Conservation (phyloP, 805 yeast genomes). For the Scheffersomyces lignosus region DNA sequence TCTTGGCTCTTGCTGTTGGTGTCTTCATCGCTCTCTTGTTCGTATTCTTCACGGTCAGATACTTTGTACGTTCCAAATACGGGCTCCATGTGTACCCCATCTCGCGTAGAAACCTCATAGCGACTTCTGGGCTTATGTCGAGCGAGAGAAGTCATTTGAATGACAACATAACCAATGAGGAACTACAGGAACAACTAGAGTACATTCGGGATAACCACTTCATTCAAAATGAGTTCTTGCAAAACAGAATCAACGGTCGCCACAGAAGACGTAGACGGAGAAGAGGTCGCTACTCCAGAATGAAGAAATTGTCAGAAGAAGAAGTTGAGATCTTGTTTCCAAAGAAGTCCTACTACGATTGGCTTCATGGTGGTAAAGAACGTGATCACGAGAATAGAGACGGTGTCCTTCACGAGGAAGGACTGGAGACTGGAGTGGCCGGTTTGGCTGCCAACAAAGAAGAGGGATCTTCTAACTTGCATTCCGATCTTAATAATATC, state of each 20-base stretch:
- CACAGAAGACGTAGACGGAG: slow-evolving; percentile 42
- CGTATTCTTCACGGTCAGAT: slow-evolving; percentile 59
- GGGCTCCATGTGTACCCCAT: slow-evolving; percentile 51
- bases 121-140: slow-evolving; percentile 3
- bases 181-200: slow-evolving; percentile 36
- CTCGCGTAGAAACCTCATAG: slow-evolving; percentile 24
- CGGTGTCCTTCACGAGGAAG: slow-evolving; percentile 44
- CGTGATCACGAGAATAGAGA: slow-evolving; percentile 46
- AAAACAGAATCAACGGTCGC: slow-evolving; percentile 3
- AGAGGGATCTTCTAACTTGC: neutral
- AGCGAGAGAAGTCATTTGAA: neutral
- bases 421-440: neutral
- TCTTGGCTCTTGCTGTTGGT: slow-evolving; percentile 63
- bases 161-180: slow-evolving; percentile 13
- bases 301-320: slow-evolving; percentile 51
- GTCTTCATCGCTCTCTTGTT: slow-evolving; percentile 56
- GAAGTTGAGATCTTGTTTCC: slow-evolving; percentile 67
- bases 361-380: slow-evolving; percentile 64
- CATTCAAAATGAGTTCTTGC: slow-evolving; percentile 8
- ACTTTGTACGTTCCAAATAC: slow-evolving; percentile 55
- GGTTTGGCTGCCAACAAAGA: neutral
- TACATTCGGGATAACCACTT: slow-evolving; percentile 34
- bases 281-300: slow-evolving; percentile 41
- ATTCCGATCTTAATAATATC: neutral
- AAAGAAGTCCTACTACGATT: slow-evolving; percentile 52